Conservation (phyloP, 257 asterid species). For the Lycium ferocissimum region DNA sequence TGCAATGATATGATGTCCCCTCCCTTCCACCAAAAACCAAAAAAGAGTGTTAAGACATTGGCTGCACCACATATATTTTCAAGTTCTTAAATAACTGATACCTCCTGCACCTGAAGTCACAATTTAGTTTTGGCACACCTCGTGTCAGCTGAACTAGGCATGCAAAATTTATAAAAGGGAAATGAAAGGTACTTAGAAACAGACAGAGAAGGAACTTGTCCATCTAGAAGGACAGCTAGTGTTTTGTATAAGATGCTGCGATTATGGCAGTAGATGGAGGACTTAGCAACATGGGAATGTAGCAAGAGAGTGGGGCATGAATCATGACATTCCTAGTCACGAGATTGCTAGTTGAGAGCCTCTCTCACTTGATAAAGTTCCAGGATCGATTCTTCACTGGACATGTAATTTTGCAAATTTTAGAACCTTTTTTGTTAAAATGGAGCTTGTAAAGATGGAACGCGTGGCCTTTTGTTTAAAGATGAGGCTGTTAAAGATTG, state of each 20-base stretch:
- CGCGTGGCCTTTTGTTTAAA: no score
- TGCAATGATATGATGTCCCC: neutral
- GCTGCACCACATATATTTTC: neutral
- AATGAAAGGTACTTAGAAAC: neutral
- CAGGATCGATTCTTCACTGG: neutral
- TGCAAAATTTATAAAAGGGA: neutral
- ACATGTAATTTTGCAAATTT: neutral
- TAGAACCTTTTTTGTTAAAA: neutral
- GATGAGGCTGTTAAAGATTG: no score
- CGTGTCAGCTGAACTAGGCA: neutral
- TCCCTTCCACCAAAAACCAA: neutral
- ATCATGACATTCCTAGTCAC: constrained; percentile 26
- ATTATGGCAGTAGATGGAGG: neutral
- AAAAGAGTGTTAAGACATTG: neutral
- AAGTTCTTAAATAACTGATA: neutral
- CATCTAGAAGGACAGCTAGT: neutral
- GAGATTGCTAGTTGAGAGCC: neutral
- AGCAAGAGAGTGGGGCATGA: constrained; percentile 20
- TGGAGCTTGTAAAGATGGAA: neutral
- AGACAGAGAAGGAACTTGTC: neutral
- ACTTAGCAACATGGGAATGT: constrained; percentile 12
- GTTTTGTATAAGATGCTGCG: neutral
- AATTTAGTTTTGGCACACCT: neutral
- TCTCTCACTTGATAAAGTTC: neutral
- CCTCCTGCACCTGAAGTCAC: neutral